Base-by-base conservation (phyloP, 202 grass and related monocot species). In the Setaria italica region DNA sequence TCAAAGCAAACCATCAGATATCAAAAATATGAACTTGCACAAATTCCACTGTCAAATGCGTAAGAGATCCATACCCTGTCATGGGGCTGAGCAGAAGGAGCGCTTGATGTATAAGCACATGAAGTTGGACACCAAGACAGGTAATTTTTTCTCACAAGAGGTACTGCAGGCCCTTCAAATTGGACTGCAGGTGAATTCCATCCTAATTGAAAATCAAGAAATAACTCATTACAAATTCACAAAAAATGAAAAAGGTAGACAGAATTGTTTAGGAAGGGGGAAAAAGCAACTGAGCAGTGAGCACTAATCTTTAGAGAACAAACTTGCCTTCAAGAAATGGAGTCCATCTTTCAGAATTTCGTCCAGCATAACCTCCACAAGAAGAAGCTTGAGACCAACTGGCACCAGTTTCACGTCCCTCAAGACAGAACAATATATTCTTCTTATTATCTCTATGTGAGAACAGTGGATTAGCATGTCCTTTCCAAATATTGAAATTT, bases 21-120 rank as follows among this genome's bases (percentile, higher is more conserved):
- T 59, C 17, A 77, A 71, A 48, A 33, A 77, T 77, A 81, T 42
- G 3, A 46, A 86, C 74, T 86, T 46, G 37, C 76, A 78, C 41
- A 57, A 42, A 89, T 39, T 54, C 56, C 20, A 87, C 47, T 58
- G 47, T 25, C 73, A 66, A 48, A 37, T 25, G 37, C 33, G 41
- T 56, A 29, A 74, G 57, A 87, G 82, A 86, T 70, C 12, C 74
- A 77, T 94, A 99, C 96, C 90, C 90, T 97, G 68, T 76, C 92
- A 87, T 89, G 88, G 90, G 90, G 93, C 73, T 94, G 96, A 85
- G 79, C 90, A 76, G 91, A 67, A 92, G 89, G 83, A 70, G 87
- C 87, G 78, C 81, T 92, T 76, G 96, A 99, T 13, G 90, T 94
- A 92, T 99, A 95, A 76, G 93, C 87, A 92, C 90, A 95, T 89